These are phyloP conservation scores for Reticulascus tulasneorum DNA, from an alignment of 2,329 filamentous ascomycete species.

Conservation along the genomic window DNA sequence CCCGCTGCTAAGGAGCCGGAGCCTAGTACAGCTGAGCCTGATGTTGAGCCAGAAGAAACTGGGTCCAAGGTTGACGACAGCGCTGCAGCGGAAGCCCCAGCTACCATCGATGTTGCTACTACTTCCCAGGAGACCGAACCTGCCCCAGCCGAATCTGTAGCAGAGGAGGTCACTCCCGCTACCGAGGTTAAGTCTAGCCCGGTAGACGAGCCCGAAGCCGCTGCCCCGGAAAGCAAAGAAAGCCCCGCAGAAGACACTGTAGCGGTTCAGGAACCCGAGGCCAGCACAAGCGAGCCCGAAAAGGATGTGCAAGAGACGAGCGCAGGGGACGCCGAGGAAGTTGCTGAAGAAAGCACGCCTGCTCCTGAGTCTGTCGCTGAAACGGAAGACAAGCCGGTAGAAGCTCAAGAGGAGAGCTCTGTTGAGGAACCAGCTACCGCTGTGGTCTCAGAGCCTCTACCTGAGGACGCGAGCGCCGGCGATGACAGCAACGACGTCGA, in stretches of 20 bases:
- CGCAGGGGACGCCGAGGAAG: too few species aligned
- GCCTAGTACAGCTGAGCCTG: not conserved
- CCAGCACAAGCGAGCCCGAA: too few species aligned
- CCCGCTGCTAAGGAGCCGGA: not conserved
- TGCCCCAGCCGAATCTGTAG: too few species aligned
- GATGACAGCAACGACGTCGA: not conserved
- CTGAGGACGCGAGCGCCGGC: not conserved
- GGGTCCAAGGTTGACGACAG: not conserved
- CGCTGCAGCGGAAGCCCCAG: conserved; percentile 2
- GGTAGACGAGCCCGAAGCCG: not conserved
- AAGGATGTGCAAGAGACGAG: too few species aligned
- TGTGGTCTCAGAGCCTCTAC: not conserved
- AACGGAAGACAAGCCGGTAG: not conserved
- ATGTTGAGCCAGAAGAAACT: conserved; percentile 1
- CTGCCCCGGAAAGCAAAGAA: not conserved
- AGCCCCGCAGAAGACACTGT: not conserved
- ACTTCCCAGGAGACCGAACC: too few species aligned
- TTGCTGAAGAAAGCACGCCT: not conserved
- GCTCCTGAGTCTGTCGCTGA: not conserved
- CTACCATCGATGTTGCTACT: not conserved
- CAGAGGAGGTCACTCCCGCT: conserved; percentile 4
- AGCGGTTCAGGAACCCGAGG: too few species aligned
- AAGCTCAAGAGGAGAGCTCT: not conserved
- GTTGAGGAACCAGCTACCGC: not conserved
- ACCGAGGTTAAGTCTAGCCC: too few species aligned